Percentiles rank a stretch among this genome's conserved stretches.
phyloP scores from a whole-genome alignment of 1,284 basidiomycete genomes.

The Ceratobasidium sp. region DNA sequence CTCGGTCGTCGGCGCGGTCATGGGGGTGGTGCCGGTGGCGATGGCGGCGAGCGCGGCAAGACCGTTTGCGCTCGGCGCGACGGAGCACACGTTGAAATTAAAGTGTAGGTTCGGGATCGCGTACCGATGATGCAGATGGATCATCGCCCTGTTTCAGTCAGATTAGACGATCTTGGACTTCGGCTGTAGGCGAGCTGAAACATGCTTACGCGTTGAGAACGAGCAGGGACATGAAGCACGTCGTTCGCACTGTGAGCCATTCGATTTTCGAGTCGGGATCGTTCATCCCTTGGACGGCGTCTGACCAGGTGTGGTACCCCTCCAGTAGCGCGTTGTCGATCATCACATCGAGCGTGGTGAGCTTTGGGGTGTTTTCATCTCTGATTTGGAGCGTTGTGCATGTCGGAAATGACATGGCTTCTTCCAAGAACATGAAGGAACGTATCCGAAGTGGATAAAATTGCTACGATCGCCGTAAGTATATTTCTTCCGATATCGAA shows the following conservation, averaged over 20 bases:
- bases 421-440: constrained; percentile 33
- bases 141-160: constrained; percentile 36
- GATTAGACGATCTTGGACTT: background rate
- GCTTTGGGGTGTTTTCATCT: constrained; percentile 24
- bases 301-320: constrained; percentile 38
- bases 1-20: background rate
- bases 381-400: constrained; percentile 13
- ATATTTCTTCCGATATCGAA: background rate
- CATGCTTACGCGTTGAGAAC: constrained; percentile 42
- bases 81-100: constrained; percentile 38
- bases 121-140: constrained; percentile 43
- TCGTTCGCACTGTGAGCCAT: constrained; percentile 25
- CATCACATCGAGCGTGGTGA: constrained; percentile 37
- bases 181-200: background rate
- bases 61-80: constrained; percentile 23
- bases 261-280: constrained; percentile 28
- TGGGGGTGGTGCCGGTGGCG: constrained; percentile 14
- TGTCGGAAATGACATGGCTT: constrained; percentile 39
- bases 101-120: constrained; percentile 43
- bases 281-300: constrained; percentile 34
- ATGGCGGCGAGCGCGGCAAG: constrained; percentile 30
- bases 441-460: constrained; percentile 42
- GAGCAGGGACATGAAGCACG: constrained; percentile 41
- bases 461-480: background rate
- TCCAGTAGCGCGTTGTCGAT: constrained; percentile 42